Evolutionary conservation across 345 rosid genomes (phyloP).

Genomic region (Gossypium raimondii): DNA sequence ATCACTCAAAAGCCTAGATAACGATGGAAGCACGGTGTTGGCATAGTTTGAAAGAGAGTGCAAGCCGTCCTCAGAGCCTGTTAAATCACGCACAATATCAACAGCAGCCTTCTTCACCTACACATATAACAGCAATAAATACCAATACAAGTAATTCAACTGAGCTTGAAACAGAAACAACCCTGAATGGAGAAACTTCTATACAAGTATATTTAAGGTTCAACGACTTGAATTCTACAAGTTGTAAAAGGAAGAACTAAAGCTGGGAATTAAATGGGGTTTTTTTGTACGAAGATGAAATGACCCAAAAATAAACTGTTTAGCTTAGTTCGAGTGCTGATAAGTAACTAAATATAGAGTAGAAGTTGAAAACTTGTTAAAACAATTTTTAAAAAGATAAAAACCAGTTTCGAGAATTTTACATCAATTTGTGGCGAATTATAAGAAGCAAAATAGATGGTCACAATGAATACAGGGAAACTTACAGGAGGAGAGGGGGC

Average conservation of each 20-base stretch:
- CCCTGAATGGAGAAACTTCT: background rate
- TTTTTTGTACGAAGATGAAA: constrained; percentile 3
- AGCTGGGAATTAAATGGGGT: background rate
- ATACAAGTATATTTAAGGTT: background rate
- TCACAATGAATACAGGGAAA: constrained; percentile 2
- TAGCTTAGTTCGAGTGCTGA: background rate
- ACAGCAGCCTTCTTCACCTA: constrained; percentile 89
- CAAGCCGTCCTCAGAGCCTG: constrained; percentile 81
- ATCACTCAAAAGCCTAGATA: constrained; percentile 56
- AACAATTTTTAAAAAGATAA: background rate
- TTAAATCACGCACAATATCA: constrained; percentile 72
- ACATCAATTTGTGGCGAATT: background rate
- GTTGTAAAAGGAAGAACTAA: background rate
- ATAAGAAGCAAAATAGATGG: background rate
- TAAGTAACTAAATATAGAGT: background rate
- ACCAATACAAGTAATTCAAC: background rate
- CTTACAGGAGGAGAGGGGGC: constrained; percentile 67
- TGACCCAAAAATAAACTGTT: constrained; percentile 8
- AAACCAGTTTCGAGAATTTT: background rate
- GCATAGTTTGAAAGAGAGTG: constrained; percentile 58
- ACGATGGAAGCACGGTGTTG: constrained; percentile 45
- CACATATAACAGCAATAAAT: background rate
- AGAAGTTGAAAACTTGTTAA: background rate
- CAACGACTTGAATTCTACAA: background rate
- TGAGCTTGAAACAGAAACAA: background rate